Conservation (phyloP, 345 rosid species). For the Brassica rapa region DNA sequence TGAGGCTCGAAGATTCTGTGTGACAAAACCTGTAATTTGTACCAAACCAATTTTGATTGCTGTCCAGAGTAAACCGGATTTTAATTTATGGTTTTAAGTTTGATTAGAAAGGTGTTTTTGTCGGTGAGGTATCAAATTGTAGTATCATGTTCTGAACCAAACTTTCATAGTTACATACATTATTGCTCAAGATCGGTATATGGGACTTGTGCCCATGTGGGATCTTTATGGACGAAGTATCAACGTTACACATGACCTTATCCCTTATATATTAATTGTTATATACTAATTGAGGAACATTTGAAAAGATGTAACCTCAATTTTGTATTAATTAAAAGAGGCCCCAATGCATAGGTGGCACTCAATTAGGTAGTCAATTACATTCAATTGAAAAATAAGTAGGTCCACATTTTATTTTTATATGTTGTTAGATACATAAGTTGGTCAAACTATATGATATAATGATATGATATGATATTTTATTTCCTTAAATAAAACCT, state of each 20-base stretch:
- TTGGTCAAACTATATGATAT: no score
- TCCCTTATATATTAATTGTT: no score
- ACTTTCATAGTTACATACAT: constrained; percentile 14
- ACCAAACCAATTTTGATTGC: constrained; percentile 16
- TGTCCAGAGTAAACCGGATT: constrained; percentile 29
- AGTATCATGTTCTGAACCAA: constrained; percentile 30
- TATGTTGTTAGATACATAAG: no score
- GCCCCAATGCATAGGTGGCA: no score
- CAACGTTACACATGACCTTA: constrained; percentile 21
- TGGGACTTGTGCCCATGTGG: constrained; percentile 27
- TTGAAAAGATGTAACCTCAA: no score
- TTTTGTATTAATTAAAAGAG: no score
- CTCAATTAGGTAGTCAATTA: no score
- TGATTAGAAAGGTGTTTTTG: constrained; percentile 9
- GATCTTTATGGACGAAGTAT: constrained; percentile 5
- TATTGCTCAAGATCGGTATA: constrained; percentile 18
- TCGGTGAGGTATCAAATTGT: constrained; percentile 31
- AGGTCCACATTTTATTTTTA: no score
- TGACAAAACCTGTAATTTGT: not conserved
- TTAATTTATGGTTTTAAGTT: constrained; percentile 5
- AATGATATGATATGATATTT: no score
- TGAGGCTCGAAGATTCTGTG: not conserved
- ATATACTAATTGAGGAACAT: no score
- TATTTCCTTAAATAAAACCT: no score
- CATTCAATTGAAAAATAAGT: no score